These are phyloP conservation scores for Irpex sp. DNA, from an alignment of 1,284 basidiomycete species.

Conservation along the genomic window DNA sequence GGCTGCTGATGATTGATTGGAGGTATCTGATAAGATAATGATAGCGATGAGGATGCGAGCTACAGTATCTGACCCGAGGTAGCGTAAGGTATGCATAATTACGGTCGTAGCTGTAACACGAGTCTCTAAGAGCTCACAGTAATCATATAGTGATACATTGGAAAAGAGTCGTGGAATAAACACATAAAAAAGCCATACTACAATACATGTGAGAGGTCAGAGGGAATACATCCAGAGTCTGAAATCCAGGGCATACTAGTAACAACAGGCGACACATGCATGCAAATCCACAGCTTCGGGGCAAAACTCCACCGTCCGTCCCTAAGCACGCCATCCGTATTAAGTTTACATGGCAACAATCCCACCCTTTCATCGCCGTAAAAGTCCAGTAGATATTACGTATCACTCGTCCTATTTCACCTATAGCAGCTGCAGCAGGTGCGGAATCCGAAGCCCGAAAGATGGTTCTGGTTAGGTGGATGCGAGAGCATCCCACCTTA, in stretches of 20 bases:
- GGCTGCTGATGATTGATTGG: neutral
- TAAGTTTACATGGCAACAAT: neutral
- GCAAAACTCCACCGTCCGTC: neutral
- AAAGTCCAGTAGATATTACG: neutral
- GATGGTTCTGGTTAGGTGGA: neutral
- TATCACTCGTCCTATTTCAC: too few relatives aligned
- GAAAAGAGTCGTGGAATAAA: neutral
- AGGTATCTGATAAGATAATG: neutral
- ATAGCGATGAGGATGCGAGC: neutral
- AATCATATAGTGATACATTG: too few relatives aligned
- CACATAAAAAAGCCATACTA: neutral
- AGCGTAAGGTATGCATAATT: too few relatives aligned
- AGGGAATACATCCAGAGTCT: neutral
- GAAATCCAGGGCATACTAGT: too few relatives aligned
- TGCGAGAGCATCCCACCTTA: neutral
- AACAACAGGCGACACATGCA: neutral
- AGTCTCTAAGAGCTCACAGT: too few relatives aligned
- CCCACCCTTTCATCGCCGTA: neutral
- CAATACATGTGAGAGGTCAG: neutral
- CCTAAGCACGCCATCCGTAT: neutral
- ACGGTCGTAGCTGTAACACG: too few relatives aligned
- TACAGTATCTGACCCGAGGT: neutral
- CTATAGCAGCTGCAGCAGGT: neutral
- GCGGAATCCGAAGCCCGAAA: neutral
- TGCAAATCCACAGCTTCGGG: neutral